Conservation (phyloP, 257 asterid genomes). For the Penstemon davidsonii region DNA sequence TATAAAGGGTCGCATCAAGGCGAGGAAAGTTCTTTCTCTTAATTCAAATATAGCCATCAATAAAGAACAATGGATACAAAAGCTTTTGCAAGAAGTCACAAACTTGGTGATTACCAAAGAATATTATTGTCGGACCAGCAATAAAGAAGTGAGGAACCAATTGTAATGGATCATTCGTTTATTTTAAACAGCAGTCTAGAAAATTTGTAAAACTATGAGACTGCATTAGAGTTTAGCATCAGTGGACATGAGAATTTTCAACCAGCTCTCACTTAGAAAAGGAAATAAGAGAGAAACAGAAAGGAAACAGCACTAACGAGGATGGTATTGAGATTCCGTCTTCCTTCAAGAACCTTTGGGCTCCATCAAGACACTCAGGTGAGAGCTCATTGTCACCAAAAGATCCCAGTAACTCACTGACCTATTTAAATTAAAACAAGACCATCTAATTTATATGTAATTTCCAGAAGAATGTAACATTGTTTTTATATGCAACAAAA, state of each 20-base stretch:
- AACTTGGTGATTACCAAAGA: constrained; percentile 10
- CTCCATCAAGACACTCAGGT: constrained; percentile 99
- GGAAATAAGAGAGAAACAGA: neutral
- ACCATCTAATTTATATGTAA: constrained; percentile 4
- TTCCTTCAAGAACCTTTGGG: constrained; percentile 86
- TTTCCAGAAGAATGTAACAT: constrained; percentile 12
- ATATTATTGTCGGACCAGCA: neutral
- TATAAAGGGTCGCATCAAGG: neutral
- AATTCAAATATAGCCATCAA: neutral
- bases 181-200: too few relatives aligned
- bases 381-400: constrained; percentile 99
- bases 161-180: too few relatives aligned
- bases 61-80: neutral
- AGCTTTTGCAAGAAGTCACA: constrained; percentile 6
- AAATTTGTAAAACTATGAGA: neutral
- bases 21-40: neutral
- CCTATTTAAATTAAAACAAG: constrained; percentile 48
- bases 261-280: constrained; percentile 15
- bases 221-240: neutral
- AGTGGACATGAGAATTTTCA: neutral
- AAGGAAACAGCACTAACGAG: constrained; percentile 51
- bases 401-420: constrained; percentile 95
- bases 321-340: constrained; percentile 95
- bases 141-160: too few relatives aligned
- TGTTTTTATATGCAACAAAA: neutral